phyloP scores from a whole-genome alignment of 805 yeast genomes.

The Maudiozyma turicensis region DNA sequence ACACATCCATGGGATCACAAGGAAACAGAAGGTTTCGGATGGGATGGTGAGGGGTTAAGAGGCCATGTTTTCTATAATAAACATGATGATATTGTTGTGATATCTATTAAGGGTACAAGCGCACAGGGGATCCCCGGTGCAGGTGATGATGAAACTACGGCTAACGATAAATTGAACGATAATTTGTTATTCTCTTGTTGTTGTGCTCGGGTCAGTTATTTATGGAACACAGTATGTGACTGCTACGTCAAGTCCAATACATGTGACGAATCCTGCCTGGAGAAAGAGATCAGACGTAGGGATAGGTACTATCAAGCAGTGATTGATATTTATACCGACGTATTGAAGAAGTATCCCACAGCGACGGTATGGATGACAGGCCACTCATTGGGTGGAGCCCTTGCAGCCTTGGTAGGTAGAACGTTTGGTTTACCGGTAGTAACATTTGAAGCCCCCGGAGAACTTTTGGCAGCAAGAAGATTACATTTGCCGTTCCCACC shows the following conservation, averaged over 20 bases:
- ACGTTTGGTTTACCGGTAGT: conserved; percentile 88
- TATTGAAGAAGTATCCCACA: conserved; percentile 53
- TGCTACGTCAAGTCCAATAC: conserved; percentile 78
- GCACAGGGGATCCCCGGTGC: conserved; percentile 75
- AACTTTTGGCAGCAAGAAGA: conserved; percentile 68
- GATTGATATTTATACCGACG: conserved; percentile 66
- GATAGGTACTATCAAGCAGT: conserved; percentile 80
- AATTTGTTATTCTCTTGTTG: conserved; percentile 89
- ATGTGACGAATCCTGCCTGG: conserved; percentile 82
- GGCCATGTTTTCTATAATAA: conserved; percentile 80
- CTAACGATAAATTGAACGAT: conserved; percentile 76
- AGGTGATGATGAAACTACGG: conserved; percentile 67
- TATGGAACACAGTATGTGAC: conserved; percentile 94
- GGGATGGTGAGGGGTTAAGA: conserved; percentile 77
- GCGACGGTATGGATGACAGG: conserved; percentile 86
- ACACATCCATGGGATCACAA: conserved; percentile 47
- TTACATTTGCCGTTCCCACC: conserved; percentile 91
- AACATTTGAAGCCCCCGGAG: conserved; percentile 91
- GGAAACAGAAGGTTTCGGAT: conserved; percentile 62
- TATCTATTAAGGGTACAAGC: conserved; percentile 85
- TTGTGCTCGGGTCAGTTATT: conserved; percentile 82
- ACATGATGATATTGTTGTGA: conserved; percentile 50
- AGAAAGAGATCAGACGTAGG: conserved; percentile 57
- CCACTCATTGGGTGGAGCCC: conserved; percentile 88
- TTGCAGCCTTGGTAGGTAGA: conserved; percentile 72